Evolutionary conservation across 78 protist genomes (phyloP).

Genomic region (Chrysochromulina tobinii): DNA sequence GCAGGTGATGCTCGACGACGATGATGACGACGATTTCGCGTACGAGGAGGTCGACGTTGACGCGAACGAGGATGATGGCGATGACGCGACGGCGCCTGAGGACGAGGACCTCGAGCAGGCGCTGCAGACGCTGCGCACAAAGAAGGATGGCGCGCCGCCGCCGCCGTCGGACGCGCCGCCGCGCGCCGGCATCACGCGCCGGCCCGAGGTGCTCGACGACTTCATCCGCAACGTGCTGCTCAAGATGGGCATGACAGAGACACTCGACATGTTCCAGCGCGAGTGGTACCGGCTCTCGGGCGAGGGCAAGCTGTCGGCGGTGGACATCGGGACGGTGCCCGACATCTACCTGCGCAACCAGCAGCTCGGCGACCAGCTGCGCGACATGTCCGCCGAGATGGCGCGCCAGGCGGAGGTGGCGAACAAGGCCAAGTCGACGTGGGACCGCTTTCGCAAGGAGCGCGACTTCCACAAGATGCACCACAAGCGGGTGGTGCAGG

Average conservation of each 20-base stretch:
- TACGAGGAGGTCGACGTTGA: not conserved
- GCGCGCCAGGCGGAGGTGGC: conserved; percentile 41
- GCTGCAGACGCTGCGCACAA: not conserved
- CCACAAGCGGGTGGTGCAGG: conserved; percentile 77
- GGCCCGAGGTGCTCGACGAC: conserved; percentile 76
- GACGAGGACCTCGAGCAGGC: conserved; percentile 14
- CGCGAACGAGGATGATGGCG: not conserved
- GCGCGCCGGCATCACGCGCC: not conserved
- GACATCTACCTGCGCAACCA: conserved; percentile 73
- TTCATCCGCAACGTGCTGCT: conserved; percentile 76
- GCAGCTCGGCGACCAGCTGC: conserved; percentile 31
- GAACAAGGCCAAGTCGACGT: conserved; percentile 50
- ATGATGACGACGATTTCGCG: not conserved
- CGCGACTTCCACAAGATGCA: conserved; percentile 79
- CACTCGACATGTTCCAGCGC: conserved; percentile 24
- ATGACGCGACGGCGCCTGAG: not conserved
- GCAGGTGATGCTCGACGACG: conserved; percentile 11
- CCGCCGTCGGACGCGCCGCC: not conserved
- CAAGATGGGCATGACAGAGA: not conserved
- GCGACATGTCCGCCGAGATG: conserved; percentile 42
- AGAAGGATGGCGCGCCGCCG: not conserved
- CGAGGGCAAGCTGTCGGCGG: conserved; percentile 38
- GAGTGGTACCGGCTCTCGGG: conserved; percentile 76
- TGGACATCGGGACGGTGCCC: conserved; percentile 55
- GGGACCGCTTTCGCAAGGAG: conserved; percentile 77